Evolutionary conservation across 441 rosid species (phyloP).

Genomic region (Breynia disticha): DNA sequence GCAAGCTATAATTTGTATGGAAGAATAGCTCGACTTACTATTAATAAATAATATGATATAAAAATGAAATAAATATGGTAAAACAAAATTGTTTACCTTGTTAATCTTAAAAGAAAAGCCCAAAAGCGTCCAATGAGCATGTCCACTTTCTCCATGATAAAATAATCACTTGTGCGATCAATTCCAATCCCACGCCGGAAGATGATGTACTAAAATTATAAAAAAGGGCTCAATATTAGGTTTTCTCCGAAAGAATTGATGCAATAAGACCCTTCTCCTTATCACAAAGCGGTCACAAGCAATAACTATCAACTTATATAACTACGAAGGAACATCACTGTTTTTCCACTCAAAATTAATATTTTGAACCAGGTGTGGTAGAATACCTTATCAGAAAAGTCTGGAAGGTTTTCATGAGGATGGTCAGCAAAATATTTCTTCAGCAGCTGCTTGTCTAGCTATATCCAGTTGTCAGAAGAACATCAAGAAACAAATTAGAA

Average conservation of each 20-base stretch:
- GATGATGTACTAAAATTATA: slow-evolving; percentile 51
- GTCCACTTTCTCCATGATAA: slow-evolving; percentile 86
- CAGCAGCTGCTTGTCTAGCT: slow-evolving; percentile 81
- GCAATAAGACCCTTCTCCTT: not conserved
- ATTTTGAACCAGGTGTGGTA: not conserved
- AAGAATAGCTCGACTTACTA: slow-evolving; percentile 1
- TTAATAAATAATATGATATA: slow-evolving; percentile 6
- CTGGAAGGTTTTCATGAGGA: slow-evolving; percentile 42
- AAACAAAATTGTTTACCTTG: slow-evolving; percentile 38
- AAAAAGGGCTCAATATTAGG: slow-evolving; percentile 8
- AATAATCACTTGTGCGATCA: slow-evolving; percentile 71
- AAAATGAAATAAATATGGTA: slow-evolving; percentile 4
- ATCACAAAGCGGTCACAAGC: not conserved
- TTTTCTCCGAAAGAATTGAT: slow-evolving; percentile 1
- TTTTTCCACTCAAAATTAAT: not conserved
- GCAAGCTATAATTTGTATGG: too few species aligned
- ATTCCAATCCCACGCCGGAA: slow-evolving; percentile 94
- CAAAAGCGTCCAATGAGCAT: slow-evolving; percentile 72
- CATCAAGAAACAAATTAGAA: slow-evolving; percentile 12
- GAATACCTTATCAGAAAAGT: slow-evolving; percentile 35
- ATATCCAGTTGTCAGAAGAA: slow-evolving; percentile 9
- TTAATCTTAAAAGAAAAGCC: slow-evolving; percentile 50
- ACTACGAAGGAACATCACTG: not conserved
- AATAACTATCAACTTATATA: not conserved
- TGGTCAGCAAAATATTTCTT: slow-evolving; percentile 53